A percentile compares a stretch with the other conserved stretches of the same genome.
Conservation (phyloP, 176 grass and related monocot species). For the Ampelocalamus luodianensis region DNA sequence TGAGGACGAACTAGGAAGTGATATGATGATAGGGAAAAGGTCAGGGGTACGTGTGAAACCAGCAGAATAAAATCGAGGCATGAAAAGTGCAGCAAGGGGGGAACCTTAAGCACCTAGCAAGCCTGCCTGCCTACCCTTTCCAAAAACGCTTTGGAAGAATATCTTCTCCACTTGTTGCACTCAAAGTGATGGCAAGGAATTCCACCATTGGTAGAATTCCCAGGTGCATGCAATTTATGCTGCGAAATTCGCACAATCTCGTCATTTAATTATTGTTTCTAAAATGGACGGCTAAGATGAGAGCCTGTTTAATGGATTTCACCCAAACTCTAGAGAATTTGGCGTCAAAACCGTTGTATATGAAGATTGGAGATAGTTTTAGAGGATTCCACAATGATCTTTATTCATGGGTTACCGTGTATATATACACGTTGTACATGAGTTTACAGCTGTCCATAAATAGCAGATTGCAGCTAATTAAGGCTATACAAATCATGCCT, state of each 20-base stretch:
- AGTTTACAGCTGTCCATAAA: no score
- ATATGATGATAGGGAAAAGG: background rate
- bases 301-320: background rate
- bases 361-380: no score
- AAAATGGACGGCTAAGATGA: background rate
- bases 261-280: background rate
- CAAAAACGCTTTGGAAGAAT: constrained; percentile 29
- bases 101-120: constrained; percentile 16
- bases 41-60: background rate
- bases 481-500: no score
- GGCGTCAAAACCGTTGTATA: background rate
- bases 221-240: background rate
- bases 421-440: no score
- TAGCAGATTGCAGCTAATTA: no score
- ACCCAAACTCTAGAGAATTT: background rate
- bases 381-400: no score
- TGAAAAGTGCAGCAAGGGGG: background rate
- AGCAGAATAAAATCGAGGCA: background rate
- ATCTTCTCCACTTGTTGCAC: background rate
- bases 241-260: background rate
- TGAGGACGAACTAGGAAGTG: background rate
- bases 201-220: background rate
- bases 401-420: no score
- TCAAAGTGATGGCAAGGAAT: background rate
- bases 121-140: background rate